Evolutionary conservation across 352 stramenopile species (phyloP).

Genomic region (Poterioochromonas sp.): DNA sequence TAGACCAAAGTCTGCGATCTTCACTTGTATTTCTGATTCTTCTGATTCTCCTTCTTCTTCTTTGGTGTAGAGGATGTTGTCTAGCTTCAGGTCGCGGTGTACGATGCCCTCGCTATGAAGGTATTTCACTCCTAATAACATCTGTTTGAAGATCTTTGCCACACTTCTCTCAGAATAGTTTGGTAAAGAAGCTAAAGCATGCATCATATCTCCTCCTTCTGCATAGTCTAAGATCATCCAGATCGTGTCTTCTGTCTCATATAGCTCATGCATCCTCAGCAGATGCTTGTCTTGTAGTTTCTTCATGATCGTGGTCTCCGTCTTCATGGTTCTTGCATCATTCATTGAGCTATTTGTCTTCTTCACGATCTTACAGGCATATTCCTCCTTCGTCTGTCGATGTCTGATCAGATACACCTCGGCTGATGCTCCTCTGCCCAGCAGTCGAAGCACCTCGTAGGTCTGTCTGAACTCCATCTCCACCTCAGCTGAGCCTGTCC

Average conservation of each 20-base stretch:
- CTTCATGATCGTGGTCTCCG: neutral
- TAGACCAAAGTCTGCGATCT: slow-evolving; percentile 16
- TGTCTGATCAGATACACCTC: neutral
- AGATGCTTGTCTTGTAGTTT: neutral
- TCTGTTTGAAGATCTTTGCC: neutral
- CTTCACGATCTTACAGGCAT: neutral
- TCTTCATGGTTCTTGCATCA: neutral
- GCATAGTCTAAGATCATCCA: neutral
- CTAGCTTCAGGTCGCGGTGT: slow-evolving; percentile 3
- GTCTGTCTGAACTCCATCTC: neutral
- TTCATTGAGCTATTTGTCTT: neutral
- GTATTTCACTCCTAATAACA: slow-evolving; percentile 1
- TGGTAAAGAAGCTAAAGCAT: neutral
- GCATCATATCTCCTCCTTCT: neutral
- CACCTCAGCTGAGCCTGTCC: no score
- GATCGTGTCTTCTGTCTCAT: neutral
- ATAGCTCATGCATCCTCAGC: neutral
- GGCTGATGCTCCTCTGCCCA: neutral
- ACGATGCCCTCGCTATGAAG: neutral
- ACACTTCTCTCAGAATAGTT: neutral
- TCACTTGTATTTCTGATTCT: neutral
- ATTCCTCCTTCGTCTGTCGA: neutral
- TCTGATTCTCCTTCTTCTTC: neutral
- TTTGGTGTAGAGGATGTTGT: neutral
- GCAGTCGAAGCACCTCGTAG: neutral